Conservation (phyloP, 78 protist genomes). For the Isochrysis galbana region DNA sequence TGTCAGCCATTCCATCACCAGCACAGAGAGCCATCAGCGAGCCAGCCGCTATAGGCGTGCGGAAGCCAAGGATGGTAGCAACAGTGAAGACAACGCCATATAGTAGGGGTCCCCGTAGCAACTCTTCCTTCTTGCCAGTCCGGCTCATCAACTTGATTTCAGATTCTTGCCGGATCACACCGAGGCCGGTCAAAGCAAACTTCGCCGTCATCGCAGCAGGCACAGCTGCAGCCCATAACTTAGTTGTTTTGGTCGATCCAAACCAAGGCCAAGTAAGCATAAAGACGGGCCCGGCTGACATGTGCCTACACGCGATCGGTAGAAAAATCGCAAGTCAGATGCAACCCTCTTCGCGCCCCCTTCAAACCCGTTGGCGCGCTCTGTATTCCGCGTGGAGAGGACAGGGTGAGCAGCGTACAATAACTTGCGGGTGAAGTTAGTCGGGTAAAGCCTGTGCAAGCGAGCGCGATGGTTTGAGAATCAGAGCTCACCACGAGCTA, state of each 20-base stretch:
- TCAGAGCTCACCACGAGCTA: no score
- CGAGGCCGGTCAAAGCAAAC: background rate
- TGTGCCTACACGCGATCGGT: no score
- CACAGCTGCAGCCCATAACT: background rate
- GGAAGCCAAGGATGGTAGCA: background rate
- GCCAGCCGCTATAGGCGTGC: background rate
- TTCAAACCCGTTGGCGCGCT: no score
- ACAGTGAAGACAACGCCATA: background rate
- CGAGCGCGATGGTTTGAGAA: no score
- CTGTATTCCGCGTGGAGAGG: no score
- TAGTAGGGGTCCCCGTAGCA: background rate
- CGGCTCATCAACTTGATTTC: background rate
- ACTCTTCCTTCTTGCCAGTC: background rate
- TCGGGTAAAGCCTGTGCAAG: background rate
- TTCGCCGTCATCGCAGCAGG: background rate
- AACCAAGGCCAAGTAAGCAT: background rate
- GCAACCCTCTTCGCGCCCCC: no score
- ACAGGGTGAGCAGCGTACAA: no score
- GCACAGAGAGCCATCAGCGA: background rate
- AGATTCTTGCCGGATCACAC: background rate
- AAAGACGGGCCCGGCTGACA: background rate
- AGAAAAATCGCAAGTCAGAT: no score
- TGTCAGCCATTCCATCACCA: background rate
- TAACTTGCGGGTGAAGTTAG: background rate
- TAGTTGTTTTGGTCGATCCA: background rate